Evolutionary conservation across 139 green algal genomes (phyloP).

Genomic region (Monoraphidium neglectum): DNA sequence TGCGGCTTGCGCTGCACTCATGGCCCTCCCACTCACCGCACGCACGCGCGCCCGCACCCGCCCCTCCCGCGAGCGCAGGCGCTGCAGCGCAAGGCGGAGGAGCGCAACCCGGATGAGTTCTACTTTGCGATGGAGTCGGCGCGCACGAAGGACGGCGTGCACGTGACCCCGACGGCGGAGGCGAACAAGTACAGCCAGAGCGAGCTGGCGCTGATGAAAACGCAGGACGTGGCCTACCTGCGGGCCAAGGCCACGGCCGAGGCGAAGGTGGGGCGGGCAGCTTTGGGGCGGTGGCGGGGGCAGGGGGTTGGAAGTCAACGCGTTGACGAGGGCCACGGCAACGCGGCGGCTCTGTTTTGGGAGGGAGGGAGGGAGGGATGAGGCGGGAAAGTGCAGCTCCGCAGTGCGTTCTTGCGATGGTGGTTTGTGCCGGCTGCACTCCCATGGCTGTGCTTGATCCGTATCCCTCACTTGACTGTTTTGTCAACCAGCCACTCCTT

Average conservation of each 20-base stretch:
- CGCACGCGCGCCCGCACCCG: no score
- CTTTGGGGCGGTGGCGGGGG: no score
- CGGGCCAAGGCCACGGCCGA: slow-evolving; percentile 75
- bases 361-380: no score
- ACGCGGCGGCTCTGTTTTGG: no score
- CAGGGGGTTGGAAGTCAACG: no score
- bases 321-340: no score
- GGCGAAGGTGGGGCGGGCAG: slow-evolving; percentile 62
- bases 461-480: not conserved
- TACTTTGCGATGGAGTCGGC: slow-evolving; percentile 97
- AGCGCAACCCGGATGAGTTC: slow-evolving; percentile 98
- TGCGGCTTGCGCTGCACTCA: no score
- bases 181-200: slow-evolving; percentile 93
- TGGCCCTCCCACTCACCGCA: no score
- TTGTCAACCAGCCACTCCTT: not conserved
- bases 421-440: no score
- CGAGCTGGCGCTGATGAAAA: slow-evolving; percentile 93
- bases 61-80: slow-evolving; percentile 39
- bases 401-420: no score
- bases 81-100: slow-evolving; percentile 88
- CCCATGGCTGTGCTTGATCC: no score
- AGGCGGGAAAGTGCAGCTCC: no score
- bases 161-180: slow-evolving; percentile 51
- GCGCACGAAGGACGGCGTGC: slow-evolving; percentile 83
- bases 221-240: slow-evolving; percentile 92